These are phyloP conservation scores for Allium sativum DNA, from an alignment of 106 monocot species.

Conservation along the genomic window DNA sequence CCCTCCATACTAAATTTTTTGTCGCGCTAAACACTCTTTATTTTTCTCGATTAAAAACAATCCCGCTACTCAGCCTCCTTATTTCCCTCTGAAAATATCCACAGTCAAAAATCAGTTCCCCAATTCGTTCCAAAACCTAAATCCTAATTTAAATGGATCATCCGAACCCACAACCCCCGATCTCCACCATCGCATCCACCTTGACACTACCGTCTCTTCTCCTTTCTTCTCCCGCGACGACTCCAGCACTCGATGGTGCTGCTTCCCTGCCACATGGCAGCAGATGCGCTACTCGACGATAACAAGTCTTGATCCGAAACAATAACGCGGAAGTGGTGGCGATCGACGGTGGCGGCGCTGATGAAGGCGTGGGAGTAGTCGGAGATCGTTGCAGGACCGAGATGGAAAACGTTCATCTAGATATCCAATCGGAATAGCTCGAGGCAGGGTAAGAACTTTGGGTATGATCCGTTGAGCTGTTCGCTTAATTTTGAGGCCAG, in stretches of 20 bases:
- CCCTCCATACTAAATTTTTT: too few species aligned
- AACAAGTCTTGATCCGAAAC: neutral
- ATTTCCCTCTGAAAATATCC: too few species aligned
- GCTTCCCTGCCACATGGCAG: neutral
- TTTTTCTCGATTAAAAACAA: too few species aligned
- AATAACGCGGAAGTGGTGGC: neutral
- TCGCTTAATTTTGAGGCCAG: conserved; percentile 64
- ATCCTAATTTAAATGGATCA: neutral
- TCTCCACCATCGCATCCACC: neutral
- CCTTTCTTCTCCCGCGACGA: neutral
- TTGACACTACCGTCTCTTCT: neutral
- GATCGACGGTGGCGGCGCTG: conserved; percentile 16
- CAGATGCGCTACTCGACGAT: neutral
- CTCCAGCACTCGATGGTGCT: conserved; percentile 2
- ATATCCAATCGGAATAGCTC: conserved; percentile 14
- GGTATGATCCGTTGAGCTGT: conserved; percentile 51
- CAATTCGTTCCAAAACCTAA: too few species aligned
- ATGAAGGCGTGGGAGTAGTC: conserved; percentile 74
- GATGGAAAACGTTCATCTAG: conserved; percentile 68
- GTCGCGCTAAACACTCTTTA: too few species aligned
- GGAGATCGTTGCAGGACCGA: conserved; percentile 57
- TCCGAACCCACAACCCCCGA: neutral
- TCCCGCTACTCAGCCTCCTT: too few species aligned
- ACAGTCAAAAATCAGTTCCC: too few species aligned
- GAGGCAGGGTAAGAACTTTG: conserved; percentile 12